Percentiles rank a stretch among this genome's conserved stretches.
These are phyloP conservation scores for Cicer chorassanicum DNA, from an alignment of 306 rosid genomes.

Conservation along the genomic window DNA sequence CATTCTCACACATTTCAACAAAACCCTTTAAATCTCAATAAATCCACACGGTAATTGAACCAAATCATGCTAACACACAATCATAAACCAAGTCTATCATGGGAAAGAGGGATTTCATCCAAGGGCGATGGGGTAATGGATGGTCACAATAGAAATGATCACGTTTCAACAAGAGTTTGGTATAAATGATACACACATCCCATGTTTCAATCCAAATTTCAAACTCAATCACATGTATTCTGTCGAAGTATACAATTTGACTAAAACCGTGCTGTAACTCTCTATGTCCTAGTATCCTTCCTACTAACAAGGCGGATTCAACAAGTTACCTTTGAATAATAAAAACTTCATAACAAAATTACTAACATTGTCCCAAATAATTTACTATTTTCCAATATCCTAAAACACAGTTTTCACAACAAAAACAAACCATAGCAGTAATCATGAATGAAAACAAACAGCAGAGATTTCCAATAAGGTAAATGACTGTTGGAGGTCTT, in stretches of 20 bases:
- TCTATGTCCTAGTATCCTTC: too few species aligned
- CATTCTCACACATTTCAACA: background rate
- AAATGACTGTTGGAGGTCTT: constrained; percentile 38
- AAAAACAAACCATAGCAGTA: constrained; percentile 27
- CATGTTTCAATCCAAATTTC: background rate
- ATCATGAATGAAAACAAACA: constrained; percentile 36
- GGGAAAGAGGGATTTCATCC: background rate
- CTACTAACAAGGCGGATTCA: background rate
- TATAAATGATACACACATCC: background rate
- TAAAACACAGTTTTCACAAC: constrained; percentile 26
- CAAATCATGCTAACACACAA: background rate
- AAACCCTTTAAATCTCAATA: background rate
- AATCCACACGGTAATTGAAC: background rate
- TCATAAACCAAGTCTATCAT: background rate
- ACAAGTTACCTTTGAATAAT: constrained; percentile 1
- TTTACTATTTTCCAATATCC: constrained; percentile 19
- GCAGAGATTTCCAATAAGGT: constrained; percentile 31
- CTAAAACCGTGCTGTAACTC: background rate
- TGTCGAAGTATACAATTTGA: background rate
- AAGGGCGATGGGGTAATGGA: background rate
- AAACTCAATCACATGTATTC: background rate
- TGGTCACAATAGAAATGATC: background rate
- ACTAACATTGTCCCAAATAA: background rate
- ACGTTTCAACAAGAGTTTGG: background rate
- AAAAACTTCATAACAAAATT: constrained; percentile 19